Percentiles rank a stretch among this genome's conserved stretches.
Evolutionary conservation across 2,329 filamentous ascomycete species (phyloP).

Genomic region (Triangularia verruculosa): DNA sequence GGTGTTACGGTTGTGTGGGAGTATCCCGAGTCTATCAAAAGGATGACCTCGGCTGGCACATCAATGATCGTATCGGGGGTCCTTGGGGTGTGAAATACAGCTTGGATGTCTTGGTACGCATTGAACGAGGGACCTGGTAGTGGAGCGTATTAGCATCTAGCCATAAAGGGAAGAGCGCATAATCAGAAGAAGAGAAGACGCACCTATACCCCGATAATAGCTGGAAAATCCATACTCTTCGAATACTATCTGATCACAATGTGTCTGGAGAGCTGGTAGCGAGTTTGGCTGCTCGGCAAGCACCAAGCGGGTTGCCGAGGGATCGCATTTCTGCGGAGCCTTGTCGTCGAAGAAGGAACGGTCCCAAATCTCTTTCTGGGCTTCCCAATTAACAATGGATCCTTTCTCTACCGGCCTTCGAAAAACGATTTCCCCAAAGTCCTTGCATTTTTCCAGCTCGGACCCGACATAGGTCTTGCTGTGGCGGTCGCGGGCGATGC

Average conservation of each 20-base stretch:
- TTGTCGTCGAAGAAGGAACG: slow-evolving; percentile 74
- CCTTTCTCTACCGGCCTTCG: slow-evolving; percentile 90
- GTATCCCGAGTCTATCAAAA: slow-evolving; percentile 88
- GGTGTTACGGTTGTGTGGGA: slow-evolving; percentile 91
- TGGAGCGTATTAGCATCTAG: slow-evolving; percentile 6
- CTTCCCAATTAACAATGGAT: slow-evolving; percentile 95
- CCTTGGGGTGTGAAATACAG: slow-evolving; percentile 61
- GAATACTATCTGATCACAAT: slow-evolving; percentile 95
- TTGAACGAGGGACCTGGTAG: slow-evolving; percentile 67
- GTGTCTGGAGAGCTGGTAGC: slow-evolving; percentile 74
- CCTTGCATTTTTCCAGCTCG: slow-evolving; percentile 73
- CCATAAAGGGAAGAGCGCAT: neutral
- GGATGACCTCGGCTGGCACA: slow-evolving; percentile 71
- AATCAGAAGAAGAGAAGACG: slow-evolving; percentile 23
- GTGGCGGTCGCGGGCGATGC: slow-evolving; percentile 78
- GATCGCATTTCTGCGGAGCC: slow-evolving; percentile 67
- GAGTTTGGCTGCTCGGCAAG: slow-evolving; percentile 84
- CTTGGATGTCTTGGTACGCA: slow-evolving; percentile 75
- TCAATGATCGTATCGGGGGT: slow-evolving; percentile 42
- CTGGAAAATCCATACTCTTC: slow-evolving; percentile 93
- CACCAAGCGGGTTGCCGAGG: slow-evolving; percentile 76
- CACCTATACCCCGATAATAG: slow-evolving; percentile 74
- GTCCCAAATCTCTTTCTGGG: slow-evolving; percentile 94
- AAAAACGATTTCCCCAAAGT: slow-evolving; percentile 87
- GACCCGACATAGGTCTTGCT: slow-evolving; percentile 76